A percentile compares a stretch with the other conserved stretches of the same genome.
Evolutionary conservation across 768 basidiomycete genomes (phyloP).

Genomic region (Suillus americanus): DNA sequence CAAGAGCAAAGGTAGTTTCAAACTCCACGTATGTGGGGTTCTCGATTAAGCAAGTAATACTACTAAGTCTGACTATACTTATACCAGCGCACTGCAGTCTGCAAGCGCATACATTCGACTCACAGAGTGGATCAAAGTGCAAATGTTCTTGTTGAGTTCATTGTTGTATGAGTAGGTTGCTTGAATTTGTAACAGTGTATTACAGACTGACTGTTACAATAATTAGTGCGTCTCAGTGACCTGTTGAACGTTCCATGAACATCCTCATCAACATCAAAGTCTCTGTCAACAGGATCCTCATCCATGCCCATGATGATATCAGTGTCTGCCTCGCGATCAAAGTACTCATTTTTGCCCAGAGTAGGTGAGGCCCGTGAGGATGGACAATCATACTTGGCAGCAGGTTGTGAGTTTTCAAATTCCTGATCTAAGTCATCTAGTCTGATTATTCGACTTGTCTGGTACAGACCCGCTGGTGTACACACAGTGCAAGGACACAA

Average conservation of each 20-base stretch:
- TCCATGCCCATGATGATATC: neutral
- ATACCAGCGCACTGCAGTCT: too few relatives aligned
- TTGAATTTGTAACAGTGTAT: too few relatives aligned
- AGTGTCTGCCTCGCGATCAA: neutral
- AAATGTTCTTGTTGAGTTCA: too few relatives aligned
- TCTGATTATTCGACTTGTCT: neutral
- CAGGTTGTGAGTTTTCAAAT: neutral
- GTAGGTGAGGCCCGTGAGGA: neutral
- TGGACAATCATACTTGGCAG: neutral
- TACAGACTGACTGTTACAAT: too few relatives aligned
- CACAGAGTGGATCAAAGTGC: too few relatives aligned
- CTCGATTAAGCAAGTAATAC: too few relatives aligned
- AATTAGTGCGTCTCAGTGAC: too few relatives aligned
- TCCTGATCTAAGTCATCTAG: neutral
- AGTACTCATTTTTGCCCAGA: neutral
- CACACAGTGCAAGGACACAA: slow-evolving; percentile 1
- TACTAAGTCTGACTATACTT: too few relatives aligned
- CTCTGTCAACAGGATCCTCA: neutral
- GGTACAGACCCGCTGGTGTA: neutral
- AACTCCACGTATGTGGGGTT: too few relatives aligned
- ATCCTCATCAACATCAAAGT: neutral
- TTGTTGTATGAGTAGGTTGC: too few relatives aligned
- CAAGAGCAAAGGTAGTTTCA: too few relatives aligned
- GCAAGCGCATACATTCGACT: too few relatives aligned
- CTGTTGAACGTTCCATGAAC: neutral